Evolutionary conservation across 2,329 filamentous ascomycete genomes (phyloP).

Genomic region (Ophiostoma triangulosporum): DNA sequence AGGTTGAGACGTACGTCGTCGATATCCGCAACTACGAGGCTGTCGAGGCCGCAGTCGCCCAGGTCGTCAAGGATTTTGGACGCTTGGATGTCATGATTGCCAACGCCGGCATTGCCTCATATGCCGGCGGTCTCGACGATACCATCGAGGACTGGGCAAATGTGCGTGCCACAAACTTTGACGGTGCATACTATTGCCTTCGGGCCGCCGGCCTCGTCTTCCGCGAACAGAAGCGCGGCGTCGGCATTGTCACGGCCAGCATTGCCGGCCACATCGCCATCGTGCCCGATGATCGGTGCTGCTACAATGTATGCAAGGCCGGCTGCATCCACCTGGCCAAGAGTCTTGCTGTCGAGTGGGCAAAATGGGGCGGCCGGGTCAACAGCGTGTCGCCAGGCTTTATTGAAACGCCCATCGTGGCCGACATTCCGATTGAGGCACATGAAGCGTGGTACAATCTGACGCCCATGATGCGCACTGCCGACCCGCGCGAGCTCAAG

Average conservation of each 20-base stretch:
- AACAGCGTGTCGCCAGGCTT: slow-evolving; percentile 66
- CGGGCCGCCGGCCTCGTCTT: slow-evolving; percentile 51
- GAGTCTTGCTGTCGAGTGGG: slow-evolving; percentile 67
- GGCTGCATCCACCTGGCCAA: slow-evolving; percentile 47
- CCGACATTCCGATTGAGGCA: slow-evolving; percentile 49
- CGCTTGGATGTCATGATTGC: slow-evolving; percentile 67
- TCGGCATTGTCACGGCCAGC: slow-evolving; percentile 64
- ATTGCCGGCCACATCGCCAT: slow-evolving; percentile 72
- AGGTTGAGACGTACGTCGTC: slow-evolving; percentile 49
- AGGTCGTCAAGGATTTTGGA: slow-evolving; percentile 51
- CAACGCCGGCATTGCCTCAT: slow-evolving; percentile 63
- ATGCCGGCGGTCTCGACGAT: slow-evolving; percentile 54
- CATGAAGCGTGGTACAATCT: slow-evolving; percentile 65
- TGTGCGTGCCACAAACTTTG: slow-evolving; percentile 58
- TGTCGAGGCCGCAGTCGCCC: slow-evolving; percentile 36
- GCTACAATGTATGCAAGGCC: slow-evolving; percentile 62
- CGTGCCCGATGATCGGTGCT: slow-evolving; percentile 59
- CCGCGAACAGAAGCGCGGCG: slow-evolving; percentile 47
- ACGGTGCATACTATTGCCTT: slow-evolving; percentile 67
- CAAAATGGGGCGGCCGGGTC: slow-evolving; percentile 51
- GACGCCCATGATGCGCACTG: slow-evolving; percentile 72
- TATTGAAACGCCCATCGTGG: slow-evolving; percentile 58
- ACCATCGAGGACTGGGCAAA: slow-evolving; percentile 50
- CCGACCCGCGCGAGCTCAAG: slow-evolving; percentile 61
- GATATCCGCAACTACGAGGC: slow-evolving; percentile 41